Conservation (phyloP, 768 basidiomycete species). For the Phlebiopsis flavidoalba region DNA sequence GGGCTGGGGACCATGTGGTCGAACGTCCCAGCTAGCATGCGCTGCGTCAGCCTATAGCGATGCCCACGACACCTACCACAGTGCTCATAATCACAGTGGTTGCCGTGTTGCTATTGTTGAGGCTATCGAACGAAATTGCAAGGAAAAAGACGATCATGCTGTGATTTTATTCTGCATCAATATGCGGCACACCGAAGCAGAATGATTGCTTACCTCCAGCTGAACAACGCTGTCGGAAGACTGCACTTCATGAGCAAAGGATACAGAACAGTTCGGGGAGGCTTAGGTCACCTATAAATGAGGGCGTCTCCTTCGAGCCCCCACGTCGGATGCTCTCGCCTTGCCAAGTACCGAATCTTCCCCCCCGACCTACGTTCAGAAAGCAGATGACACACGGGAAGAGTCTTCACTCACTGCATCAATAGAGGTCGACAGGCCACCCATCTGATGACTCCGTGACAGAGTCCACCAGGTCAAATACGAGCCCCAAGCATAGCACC, state of each 20-base stretch:
- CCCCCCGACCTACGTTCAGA: neutral
- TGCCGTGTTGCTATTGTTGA: neutral
- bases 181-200: neutral
- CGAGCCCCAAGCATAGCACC: conserved; percentile 34
- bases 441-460: conserved; percentile 34
- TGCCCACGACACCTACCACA: neutral
- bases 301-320: conserved; percentile 22
- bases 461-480: conserved; percentile 41
- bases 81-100: neutral
- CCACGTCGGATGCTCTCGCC: conserved; percentile 11
- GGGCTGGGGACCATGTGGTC: neutral
- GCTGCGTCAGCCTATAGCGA: neutral
- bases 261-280: neutral
- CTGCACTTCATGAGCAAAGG: neutral
- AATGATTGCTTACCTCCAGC: conserved; percentile 24
- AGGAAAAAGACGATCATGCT: neutral
- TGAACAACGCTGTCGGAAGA: conserved; percentile 2
- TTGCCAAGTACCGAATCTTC: conserved; percentile 18
- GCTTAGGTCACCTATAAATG: neutral
- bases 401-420: conserved; percentile 29
- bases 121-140: neutral
- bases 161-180: no score
- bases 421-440: conserved; percentile 23
- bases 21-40: neutral
- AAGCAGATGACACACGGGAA: neutral